Conservation (phyloP, 768 basidiomycete species). For the Russula virescens region DNA sequence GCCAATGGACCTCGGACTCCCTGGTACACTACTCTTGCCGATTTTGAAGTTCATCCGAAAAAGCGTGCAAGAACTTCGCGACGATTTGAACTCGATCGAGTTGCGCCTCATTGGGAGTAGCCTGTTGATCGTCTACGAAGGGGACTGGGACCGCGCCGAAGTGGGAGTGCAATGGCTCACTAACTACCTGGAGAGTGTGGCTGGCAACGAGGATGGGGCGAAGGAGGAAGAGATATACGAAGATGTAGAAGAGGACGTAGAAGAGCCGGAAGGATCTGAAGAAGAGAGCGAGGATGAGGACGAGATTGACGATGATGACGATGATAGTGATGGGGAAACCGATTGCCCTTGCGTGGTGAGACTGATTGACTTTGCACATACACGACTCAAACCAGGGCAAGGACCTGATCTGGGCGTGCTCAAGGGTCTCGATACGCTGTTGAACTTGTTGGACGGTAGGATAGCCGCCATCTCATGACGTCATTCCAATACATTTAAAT, state of each 20-base stretch:
- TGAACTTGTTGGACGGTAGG: slow-evolving; percentile 55
- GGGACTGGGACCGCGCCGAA: slow-evolving; percentile 34
- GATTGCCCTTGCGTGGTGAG: slow-evolving; percentile 41
- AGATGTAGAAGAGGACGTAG: neutral
- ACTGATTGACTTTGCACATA: slow-evolving; percentile 95
- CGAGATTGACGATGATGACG: slow-evolving; percentile 10
- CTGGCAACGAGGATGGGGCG: slow-evolving; percentile 11
- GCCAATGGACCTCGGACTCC: slow-evolving; percentile 46
- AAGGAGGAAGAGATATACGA: slow-evolving; percentile 18
- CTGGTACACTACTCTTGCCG: slow-evolving; percentile 44
- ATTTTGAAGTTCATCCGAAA: slow-evolving; percentile 52
- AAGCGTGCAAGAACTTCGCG: slow-evolving; percentile 47
- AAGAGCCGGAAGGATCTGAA: slow-evolving; percentile 17
- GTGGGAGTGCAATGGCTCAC: slow-evolving; percentile 17
- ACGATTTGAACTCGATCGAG: slow-evolving; percentile 48
- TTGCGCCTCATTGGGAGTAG: slow-evolving; percentile 80
- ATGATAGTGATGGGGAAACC: neutral
- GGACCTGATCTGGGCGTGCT: slow-evolving; percentile 80
- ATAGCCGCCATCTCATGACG: slow-evolving; percentile 35
- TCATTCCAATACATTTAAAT: neutral
- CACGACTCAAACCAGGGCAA: slow-evolving; percentile 54
- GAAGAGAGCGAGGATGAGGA: slow-evolving; percentile 17
- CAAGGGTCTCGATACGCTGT: slow-evolving; percentile 61
- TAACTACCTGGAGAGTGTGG: neutral
- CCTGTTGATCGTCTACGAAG: slow-evolving; percentile 77